These are phyloP conservation scores for Primulina eburnea DNA, from an alignment of 257 asterid species.

Conservation along the genomic window DNA sequence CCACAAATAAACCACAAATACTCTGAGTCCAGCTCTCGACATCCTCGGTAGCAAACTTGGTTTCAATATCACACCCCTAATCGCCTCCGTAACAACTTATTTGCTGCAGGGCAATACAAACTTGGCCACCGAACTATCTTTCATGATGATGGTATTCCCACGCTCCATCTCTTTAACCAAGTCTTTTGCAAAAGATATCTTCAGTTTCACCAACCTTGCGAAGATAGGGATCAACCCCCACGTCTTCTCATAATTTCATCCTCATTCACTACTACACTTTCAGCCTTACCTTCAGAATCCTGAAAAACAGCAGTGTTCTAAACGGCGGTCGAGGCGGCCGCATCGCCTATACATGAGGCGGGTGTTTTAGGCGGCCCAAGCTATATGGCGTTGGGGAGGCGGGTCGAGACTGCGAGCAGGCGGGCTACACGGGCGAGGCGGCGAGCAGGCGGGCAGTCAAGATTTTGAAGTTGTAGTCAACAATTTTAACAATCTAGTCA, in stretches of 20 bases:
- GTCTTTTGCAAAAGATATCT: constrained; percentile 58
- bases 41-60: constrained; percentile 42
- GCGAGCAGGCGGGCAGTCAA: too few relatives aligned
- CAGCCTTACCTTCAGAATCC: constrained; percentile 61
- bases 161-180: constrained; percentile 70
- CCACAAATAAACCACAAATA: constrained; percentile 55
- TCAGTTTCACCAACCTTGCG: constrained; percentile 32
- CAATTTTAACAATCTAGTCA: too few relatives aligned
- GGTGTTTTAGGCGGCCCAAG: too few relatives aligned
- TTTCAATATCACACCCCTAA: constrained; percentile 29
- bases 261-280: constrained; percentile 69
- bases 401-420: too few relatives aligned
- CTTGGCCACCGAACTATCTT: constrained; percentile 63
- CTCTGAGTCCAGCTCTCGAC: constrained; percentile 50
- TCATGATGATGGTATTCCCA: constrained; percentile 53
- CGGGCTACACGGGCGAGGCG: too few relatives aligned
- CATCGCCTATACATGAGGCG: too few relatives aligned
- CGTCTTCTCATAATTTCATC: constrained; percentile 72
- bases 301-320: constrained; percentile 48
- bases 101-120: constrained; percentile 41
- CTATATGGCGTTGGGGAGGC: too few relatives aligned
- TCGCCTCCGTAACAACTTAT: constrained; percentile 31
- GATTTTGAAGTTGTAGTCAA: too few relatives aligned
- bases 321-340: too few relatives aligned
- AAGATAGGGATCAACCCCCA: constrained; percentile 37